Base-by-base conservation (phyloP, 192 early-diverging fungal species). In the Umbelopsis sp. region DNA sequence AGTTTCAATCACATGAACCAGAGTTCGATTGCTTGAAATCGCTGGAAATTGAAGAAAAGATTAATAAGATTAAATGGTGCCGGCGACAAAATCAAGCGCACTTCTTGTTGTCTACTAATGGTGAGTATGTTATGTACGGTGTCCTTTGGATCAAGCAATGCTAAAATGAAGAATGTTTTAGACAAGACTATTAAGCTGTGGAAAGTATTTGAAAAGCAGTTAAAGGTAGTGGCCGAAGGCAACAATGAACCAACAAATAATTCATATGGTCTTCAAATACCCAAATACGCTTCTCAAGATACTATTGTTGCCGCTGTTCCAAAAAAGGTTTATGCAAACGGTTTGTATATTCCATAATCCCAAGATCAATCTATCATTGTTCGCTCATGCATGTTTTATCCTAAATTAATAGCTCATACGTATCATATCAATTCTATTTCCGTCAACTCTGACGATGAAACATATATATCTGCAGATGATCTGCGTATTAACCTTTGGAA, bases 341-440 rank as follows among this genome's bases (percentile, higher is more conserved):
- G 75, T 77, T 50, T 66, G n/a, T 25, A 21, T n/a, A 67, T 33
- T 8, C 15, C 4, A 12, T 1, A 35, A 35, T 27, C 23, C 18
- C 2, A 30, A 11, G 30, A 18, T 18, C 0, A 30, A 16, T 15
- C 1, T 0, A 13, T 4, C 25, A 23, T 1, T 35, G 27, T 61
- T 12, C 16, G 11, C 55, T 61, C 1, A 61, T 1, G 15, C 46
- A 18, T 48, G 18, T 16, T 30, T 61, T 27, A 6, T 46, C 8
- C 66, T 5, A 7, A 21, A 35, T 41, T n/a, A 18, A 46, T 51
- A 76, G 94, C 95, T 8, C 95, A 96, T 73, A 89, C 93, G 9
- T 96, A 96, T 82, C 95, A 96, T 67, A 96, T 96, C 88, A 96
- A 96, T 81, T 94, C 94, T 18, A 95, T 96, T 48, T 95, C 93